Conservation (phyloP, 1,284 basidiomycete genomes). For the Ustilago nuda region DNA sequence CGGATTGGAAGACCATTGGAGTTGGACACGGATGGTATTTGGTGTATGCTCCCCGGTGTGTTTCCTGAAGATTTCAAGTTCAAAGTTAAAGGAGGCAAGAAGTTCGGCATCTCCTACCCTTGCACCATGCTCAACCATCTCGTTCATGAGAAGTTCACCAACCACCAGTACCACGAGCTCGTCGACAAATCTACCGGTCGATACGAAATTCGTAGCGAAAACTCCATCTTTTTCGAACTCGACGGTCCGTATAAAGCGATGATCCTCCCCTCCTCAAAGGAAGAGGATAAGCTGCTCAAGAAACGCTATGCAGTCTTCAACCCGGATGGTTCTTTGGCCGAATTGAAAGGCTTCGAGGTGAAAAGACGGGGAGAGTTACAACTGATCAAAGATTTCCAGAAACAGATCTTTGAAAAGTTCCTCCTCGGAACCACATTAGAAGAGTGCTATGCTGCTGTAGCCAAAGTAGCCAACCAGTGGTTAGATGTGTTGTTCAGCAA, state of each 20-base stretch:
- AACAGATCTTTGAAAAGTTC: constrained; percentile 98
- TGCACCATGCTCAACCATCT: constrained; percentile 99
- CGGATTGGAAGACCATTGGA: constrained; percentile 97
- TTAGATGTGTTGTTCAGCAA: constrained; percentile 92
- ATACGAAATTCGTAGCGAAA: constrained; percentile 91
- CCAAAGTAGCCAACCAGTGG: constrained; percentile 95
- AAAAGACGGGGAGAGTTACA: constrained; percentile 98
- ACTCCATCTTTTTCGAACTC: constrained; percentile 99
- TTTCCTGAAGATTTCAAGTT: constrained; percentile 99
- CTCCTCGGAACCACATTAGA: constrained; percentile 89
- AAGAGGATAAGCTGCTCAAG: constrained; percentile 98
- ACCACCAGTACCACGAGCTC: constrained; percentile 96
- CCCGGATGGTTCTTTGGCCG: constrained; percentile 94
- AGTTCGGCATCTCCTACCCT: constrained; percentile 92
- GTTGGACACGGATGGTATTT: constrained; percentile 98
- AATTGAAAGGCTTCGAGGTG: constrained; percentile 98
- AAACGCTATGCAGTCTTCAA: constrained; percentile 99
- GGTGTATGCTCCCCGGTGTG: constrained; percentile 98
- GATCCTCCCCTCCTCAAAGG: constrained; percentile 98
- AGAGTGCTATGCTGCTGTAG: constrained; percentile 95
- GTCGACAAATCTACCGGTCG: constrained; percentile 82
- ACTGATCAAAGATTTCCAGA: constrained; percentile 99
- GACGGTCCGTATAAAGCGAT: constrained; percentile 99
- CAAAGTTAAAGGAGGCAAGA: constrained; percentile 87
- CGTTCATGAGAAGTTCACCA: constrained; percentile 94